phyloP scores from a whole-genome alignment of 2,329 filamentous ascomycete genomes.

The Dactylellina haptotyla region DNA sequence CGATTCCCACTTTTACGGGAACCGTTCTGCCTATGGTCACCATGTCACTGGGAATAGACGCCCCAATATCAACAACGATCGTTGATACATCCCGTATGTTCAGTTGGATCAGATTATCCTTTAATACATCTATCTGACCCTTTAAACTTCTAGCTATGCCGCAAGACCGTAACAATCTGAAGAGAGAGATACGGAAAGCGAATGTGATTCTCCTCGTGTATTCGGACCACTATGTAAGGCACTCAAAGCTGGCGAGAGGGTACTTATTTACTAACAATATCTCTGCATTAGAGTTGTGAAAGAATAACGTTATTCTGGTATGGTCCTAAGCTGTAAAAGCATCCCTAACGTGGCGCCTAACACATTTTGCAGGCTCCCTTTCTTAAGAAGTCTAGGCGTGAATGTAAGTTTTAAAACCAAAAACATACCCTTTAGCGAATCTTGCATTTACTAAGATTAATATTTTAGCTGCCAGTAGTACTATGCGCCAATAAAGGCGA shows the following conservation, averaged over 20 bases:
- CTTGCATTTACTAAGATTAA: not conserved
- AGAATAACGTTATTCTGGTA: constrained; percentile 92
- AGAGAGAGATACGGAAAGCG: constrained; percentile 93
- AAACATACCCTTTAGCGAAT: not conserved
- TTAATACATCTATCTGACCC: constrained; percentile 2
- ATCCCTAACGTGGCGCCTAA: not conserved
- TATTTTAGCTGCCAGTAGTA: constrained; percentile 74
- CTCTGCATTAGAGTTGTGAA: constrained; percentile 83
- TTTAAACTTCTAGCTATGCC: constrained; percentile 71
- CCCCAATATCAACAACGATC: constrained; percentile 96
- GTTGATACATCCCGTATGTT: constrained; percentile 80
- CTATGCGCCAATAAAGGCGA: constrained; percentile 99
- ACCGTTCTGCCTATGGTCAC: constrained; percentile 93
- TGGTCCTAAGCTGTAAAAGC: not conserved
- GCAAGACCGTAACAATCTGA: constrained; percentile 87
- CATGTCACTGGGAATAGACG: constrained; percentile 89
- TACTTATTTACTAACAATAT: too few species aligned
- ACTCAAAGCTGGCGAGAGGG: too few species aligned
- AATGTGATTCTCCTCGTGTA: constrained; percentile 98
- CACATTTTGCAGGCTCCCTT: constrained; percentile 72
- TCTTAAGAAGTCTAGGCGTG: constrained; percentile 96
- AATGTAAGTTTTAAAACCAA: constrained; percentile 71
- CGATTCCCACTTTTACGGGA: constrained; percentile 94
- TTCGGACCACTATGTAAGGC: constrained; percentile 83
- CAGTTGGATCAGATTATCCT: too few species aligned